Evolutionary conservation across 371 early-diverging fungal genomes (phyloP).

Genomic region (Mortierella sp.): DNA sequence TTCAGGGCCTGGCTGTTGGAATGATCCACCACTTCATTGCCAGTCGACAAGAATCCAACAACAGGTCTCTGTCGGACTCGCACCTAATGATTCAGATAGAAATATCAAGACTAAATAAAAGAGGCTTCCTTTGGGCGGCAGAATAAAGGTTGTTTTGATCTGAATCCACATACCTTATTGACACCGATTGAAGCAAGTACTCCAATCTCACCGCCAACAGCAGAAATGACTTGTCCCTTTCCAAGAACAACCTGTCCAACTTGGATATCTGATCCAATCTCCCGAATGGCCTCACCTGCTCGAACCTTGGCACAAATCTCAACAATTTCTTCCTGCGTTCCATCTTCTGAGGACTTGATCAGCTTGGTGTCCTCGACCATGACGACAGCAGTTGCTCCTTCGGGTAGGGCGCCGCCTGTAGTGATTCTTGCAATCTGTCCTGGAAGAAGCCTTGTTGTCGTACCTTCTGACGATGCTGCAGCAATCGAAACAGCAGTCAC

Average conservation of each 20-base stretch:
- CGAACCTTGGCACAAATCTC: constrained; percentile 57
- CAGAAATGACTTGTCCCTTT: constrained; percentile 68
- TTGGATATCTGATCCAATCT: constrained; percentile 79
- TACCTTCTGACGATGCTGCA: constrained; percentile 46
- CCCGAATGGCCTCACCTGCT: constrained; percentile 76
- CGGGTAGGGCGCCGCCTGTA: constrained; percentile 90
- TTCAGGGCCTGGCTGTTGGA: constrained; percentile 57
- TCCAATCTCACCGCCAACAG: constrained; percentile 86
- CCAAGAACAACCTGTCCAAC: constrained; percentile 66
- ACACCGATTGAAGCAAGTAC: constrained; percentile 83
- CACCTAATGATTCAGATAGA: constrained; percentile 55
- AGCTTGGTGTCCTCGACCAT: constrained; percentile 93
- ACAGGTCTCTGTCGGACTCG: constrained; percentile 73
- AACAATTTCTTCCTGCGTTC: constrained; percentile 70
- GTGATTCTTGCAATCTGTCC: constrained; percentile 83
- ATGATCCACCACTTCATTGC: constrained; percentile 86
- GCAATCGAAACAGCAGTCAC: constrained; percentile 74
- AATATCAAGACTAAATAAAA: not conserved
- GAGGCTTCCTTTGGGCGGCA: no score
- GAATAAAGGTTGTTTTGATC: no score
- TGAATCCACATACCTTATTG: constrained; percentile 51
- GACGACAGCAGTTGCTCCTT: constrained; percentile 86
- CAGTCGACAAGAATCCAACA: constrained; percentile 88
- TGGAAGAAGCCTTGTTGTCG: constrained; percentile 44
- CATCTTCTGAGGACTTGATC: constrained; percentile 62